Percentiles rank a stretch among this genome's conserved stretches.
phyloP scores from a whole-genome alignment of 1,139 yeast genomes.

The Lizanozyma gosingica region DNA sequence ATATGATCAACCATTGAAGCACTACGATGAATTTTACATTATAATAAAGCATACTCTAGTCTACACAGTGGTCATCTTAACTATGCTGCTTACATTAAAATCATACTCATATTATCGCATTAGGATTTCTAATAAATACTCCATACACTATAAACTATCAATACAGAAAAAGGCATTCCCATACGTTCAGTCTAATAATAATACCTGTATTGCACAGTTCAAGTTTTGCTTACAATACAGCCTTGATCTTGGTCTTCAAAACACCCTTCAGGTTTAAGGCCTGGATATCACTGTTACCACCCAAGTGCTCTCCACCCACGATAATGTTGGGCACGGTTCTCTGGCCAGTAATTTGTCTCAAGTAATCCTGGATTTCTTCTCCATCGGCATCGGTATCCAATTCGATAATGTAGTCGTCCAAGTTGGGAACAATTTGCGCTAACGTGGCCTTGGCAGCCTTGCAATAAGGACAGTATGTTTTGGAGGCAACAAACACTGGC shows the following conservation, averaged over 20 bases:
- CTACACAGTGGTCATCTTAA: too few species aligned
- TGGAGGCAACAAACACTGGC: conserved; percentile 79
- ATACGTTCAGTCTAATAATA: too few species aligned
- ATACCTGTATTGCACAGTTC: too few species aligned
- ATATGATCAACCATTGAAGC: too few species aligned
- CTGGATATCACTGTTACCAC: conserved; percentile 88
- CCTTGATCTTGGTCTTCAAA: conserved; percentile 29
- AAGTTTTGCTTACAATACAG: conserved; percentile 33
- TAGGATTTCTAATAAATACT: too few species aligned
- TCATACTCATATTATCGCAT: too few species aligned
- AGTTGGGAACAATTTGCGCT: conserved; percentile 33
- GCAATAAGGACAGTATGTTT: conserved; percentile 73
- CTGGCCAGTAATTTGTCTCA: conserved; percentile 74
- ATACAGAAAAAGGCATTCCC: too few species aligned
- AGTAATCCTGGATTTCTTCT: conserved; percentile 68
- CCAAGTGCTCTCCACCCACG: conserved; percentile 85
- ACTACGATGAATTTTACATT: too few species aligned
- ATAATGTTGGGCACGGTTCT: conserved; percentile 88
- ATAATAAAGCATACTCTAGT: too few species aligned
- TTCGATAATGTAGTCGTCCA: conserved; percentile 56
- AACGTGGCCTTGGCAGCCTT: conserved; percentile 52
- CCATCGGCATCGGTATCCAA: conserved; percentile 54
- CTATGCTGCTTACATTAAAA: too few species aligned
- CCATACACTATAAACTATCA: too few species aligned
- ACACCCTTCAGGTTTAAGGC: conserved; percentile 24